Evolutionary conservation across 345 rosid genomes (phyloP), one percentile per base, ranked within the genome.

Genomic region (Acer campestre): DNA sequence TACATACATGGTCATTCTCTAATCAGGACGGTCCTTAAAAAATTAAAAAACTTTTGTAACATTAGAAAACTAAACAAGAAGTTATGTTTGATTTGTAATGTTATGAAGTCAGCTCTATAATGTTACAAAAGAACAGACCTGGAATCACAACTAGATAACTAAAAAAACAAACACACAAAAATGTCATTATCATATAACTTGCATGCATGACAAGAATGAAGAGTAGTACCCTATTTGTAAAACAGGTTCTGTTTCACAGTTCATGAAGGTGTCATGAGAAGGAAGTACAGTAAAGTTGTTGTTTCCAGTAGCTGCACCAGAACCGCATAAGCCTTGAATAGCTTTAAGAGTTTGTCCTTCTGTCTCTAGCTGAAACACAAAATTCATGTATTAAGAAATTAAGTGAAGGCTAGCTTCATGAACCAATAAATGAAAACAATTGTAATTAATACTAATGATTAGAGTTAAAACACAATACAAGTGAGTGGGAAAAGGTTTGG

Each of bases 141-240:
- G 38, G 6, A 35, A 35, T 35, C 38, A 35, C 38, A 1, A 35
- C n/a, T 53, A 53, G 58, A 11, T n/a, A 16, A 14, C 58, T 16
- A 7, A 53, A 3, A 3, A 46, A 4, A 3, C 58, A 53, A 5
- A 53, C 58, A 59, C 63, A 59, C 27, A 59, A 18, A 18, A 59
- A 59, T 10, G 25, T 18, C 3, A 59, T n/a, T 10, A 6, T 56
- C n/a, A 18, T 12, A 5, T 35, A 58, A 44, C 23, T 3, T 35
- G 38, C 5, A 35, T 40, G 62, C n/a, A 65, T 31, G 22, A 29
- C 6, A 56, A 9, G 40, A 44, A 23, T 20, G 35, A 61, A 5
- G 61, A 12, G 38, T 35, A 35, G 6, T 85, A 93, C 98, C 97
- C 98, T 23, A 94, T 92, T 55, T 92, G 93, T 77, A 94, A 77